A percentile compares a stretch with the other conserved stretches of the same genome.
phyloP scores from a whole-genome alignment of 1,284 basidiomycete genomes.

The Ceratobasidium sp. region DNA sequence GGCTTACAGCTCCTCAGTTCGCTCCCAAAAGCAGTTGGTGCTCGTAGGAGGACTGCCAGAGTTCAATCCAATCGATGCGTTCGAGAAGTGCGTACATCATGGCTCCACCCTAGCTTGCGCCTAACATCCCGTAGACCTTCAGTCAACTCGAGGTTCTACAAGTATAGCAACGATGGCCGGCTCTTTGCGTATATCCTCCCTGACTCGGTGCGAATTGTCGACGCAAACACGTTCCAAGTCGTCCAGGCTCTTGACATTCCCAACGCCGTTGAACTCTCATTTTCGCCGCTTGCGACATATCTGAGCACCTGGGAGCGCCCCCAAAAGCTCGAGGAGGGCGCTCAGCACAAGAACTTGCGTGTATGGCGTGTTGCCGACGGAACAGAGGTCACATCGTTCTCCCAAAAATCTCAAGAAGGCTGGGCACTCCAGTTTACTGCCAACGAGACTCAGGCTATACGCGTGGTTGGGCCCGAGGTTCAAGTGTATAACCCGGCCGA shows the following conservation, averaged over 20 bases:
- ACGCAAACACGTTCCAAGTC: constrained; percentile 78
- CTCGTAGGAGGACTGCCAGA: constrained; percentile 86
- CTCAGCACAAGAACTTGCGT: constrained; percentile 89
- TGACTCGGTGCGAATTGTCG: constrained; percentile 77
- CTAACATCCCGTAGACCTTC: constrained; percentile 64
- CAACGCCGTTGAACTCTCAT: constrained; percentile 86
- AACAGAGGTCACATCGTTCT: constrained; percentile 83
- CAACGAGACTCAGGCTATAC: constrained; percentile 89
- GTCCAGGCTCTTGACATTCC: constrained; percentile 78
- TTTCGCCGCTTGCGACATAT: constrained; percentile 94
- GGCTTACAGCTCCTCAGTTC: constrained; percentile 63
- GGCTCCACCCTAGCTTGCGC: not conserved
- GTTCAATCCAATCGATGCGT: constrained; percentile 77
- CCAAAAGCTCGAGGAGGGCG: constrained; percentile 75
- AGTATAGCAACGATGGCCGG: constrained; percentile 90
- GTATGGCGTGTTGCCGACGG: constrained; percentile 88
- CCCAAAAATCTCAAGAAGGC: constrained; percentile 85
- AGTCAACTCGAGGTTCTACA: constrained; percentile 78
- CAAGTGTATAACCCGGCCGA: constrained; percentile 89
- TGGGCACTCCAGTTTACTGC: constrained; percentile 95
- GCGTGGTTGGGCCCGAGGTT: constrained; percentile 86
- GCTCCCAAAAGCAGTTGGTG: constrained; percentile 93
- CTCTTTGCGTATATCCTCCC: constrained; percentile 89
- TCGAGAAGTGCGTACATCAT: constrained; percentile 65
- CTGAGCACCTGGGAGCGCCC: constrained; percentile 95